Conservation (phyloP, 169 alveolate genomes). For the Plasmodium vivax region DNA sequence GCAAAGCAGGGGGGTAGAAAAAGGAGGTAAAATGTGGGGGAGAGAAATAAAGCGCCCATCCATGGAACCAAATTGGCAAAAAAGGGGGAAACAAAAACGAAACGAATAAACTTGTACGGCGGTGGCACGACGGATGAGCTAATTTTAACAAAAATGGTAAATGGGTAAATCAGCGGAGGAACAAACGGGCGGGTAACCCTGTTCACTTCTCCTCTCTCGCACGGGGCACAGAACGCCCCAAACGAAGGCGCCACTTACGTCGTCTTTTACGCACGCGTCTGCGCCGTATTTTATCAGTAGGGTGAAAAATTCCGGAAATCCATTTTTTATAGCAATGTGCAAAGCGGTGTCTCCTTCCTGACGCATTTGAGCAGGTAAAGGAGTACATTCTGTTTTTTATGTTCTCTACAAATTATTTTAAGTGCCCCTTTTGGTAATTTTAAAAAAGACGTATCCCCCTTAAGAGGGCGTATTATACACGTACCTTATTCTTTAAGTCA, state of each 20-base stretch:
- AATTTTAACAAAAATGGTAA: background rate
- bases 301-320: constrained; percentile 50
- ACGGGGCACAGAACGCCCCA: background rate
- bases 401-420: background rate
- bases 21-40: background rate
- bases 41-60: background rate
- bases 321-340: constrained; percentile 64
- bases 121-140: background rate
- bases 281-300: constrained; percentile 61
- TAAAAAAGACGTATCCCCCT: background rate
- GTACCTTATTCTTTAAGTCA: constrained; percentile 62
- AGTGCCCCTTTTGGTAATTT: background rate
- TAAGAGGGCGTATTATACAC: background rate
- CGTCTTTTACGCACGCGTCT: constrained; percentile 33
- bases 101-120: background rate
- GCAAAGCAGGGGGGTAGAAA: background rate
- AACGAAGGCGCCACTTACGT: constrained; percentile 36
- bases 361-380: background rate
- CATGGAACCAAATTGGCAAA: background rate
- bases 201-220: background rate
- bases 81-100: background rate
- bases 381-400: background rate
- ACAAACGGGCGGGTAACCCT: background rate
- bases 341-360: constrained; percentile 73
- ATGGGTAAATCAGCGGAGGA: too few species aligned